Conservation (phyloP, 352 stramenopile species). For the Phytophthora gonapodyides region DNA sequence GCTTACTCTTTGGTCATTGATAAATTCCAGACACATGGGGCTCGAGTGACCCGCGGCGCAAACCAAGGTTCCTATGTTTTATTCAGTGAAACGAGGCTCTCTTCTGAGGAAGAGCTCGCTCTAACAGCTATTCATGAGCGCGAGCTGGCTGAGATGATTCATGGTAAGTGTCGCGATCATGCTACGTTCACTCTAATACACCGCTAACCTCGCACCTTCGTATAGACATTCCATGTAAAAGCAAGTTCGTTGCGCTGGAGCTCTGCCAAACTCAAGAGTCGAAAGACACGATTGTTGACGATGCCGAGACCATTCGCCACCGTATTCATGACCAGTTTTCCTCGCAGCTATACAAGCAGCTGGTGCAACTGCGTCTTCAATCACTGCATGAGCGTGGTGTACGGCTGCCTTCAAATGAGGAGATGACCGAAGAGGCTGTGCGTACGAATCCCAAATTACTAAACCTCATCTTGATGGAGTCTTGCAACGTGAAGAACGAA, state of each 20-base stretch:
- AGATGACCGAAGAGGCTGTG: constrained; percentile 30
- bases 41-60: constrained; percentile 49
- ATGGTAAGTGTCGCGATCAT: constrained; percentile 35
- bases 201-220: background rate
- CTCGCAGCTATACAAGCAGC: constrained; percentile 33
- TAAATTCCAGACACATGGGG: constrained; percentile 65
- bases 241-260: constrained; percentile 71
- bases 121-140: constrained; percentile 66
- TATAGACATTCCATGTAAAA: constrained; percentile 63
- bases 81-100: constrained; percentile 70
- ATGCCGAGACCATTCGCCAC: constrained; percentile 48
- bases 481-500: constrained; percentile 50
- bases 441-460: constrained; percentile 27
- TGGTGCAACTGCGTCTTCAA: constrained; percentile 31
- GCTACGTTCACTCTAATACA: background rate
- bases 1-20: background rate
- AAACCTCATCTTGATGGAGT: constrained; percentile 60
- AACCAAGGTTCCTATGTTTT: constrained; percentile 74
- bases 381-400: constrained; percentile 14
- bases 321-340: constrained; percentile 53
- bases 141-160: constrained; percentile 63
- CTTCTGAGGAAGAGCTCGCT: constrained; percentile 71
- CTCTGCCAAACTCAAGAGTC: constrained; percentile 63
- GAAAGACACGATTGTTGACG: constrained; percentile 41
- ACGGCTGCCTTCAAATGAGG: constrained; percentile 17